Conservation (phyloP, 495 filamentous ascomycete species). For the Talaromyces proteolyticus region DNA sequence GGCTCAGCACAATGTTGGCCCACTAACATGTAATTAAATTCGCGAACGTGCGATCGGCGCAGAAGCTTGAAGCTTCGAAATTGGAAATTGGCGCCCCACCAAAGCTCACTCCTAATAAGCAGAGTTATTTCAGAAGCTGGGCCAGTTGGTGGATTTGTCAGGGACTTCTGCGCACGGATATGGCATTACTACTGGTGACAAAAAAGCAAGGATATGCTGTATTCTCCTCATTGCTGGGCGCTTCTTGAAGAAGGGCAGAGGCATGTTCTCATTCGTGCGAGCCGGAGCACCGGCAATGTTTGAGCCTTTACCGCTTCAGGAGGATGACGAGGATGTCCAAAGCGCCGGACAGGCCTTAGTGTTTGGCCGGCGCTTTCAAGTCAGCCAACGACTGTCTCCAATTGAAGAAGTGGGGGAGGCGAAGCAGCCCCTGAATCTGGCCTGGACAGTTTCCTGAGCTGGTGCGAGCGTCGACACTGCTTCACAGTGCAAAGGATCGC, state of each 20-base stretch:
- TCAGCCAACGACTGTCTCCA: constrained; percentile 2
- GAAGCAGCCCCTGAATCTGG: constrained; percentile 8
- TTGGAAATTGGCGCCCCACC: not conserved
- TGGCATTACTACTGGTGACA: too few relatives aligned
- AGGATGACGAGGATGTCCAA: constrained; percentile 1
- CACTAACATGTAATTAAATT: not conserved
- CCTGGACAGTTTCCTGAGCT: not conserved
- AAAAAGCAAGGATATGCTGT: too few relatives aligned
- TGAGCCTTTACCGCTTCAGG: not conserved
- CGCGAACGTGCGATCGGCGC: not conserved
- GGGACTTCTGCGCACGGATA: too few relatives aligned
- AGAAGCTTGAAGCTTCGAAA: not conserved
- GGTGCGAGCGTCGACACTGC: not conserved
- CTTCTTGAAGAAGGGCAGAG: too few relatives aligned
- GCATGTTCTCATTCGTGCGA: not conserved
- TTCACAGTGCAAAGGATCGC: not conserved
- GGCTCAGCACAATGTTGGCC: not conserved
- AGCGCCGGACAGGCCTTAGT: constrained; percentile 2
- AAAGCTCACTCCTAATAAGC: not conserved
- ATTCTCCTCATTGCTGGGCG: too few relatives aligned
- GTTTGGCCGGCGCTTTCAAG: not conserved
- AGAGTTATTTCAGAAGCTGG: too few relatives aligned
- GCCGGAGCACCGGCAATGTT: not conserved
- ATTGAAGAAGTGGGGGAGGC: not conserved
- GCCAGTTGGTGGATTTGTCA: too few relatives aligned